Percentiles rank a stretch among this genome's conserved stretches.
Evolutionary conservation across 257 asterid species (phyloP).

Genomic region (Petunia axillaris): DNA sequence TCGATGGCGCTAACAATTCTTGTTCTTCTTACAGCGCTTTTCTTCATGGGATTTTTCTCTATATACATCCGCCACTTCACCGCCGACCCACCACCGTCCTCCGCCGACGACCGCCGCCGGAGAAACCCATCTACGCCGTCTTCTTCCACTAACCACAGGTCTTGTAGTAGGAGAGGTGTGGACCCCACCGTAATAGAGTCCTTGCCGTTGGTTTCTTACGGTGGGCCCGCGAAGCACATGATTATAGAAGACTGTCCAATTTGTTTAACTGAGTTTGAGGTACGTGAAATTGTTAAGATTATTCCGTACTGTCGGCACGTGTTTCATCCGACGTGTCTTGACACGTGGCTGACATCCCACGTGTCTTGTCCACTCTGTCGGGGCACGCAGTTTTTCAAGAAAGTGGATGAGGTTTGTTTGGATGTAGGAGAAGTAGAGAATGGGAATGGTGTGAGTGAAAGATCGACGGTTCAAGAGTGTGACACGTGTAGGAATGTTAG

Average conservation of each 20-base stretch:
- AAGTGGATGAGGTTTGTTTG: conserved; percentile 52
- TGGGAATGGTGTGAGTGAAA: conserved; percentile 19
- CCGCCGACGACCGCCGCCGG: conserved; percentile 23
- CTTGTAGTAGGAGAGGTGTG: conserved; percentile 37
- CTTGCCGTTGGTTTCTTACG: conserved; percentile 57
- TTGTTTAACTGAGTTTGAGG: conserved; percentile 67
- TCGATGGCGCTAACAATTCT: conserved; percentile 62
- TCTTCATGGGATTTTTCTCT: conserved; percentile 71
- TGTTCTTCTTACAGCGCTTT: conserved; percentile 60
- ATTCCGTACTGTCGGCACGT: conserved; percentile 80
- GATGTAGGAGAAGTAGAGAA: conserved; percentile 37
- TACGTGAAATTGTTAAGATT: conserved; percentile 54
- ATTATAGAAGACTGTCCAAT: conserved; percentile 61
- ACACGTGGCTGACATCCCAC: conserved; percentile 81
- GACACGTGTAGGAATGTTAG: conserved; percentile 39
- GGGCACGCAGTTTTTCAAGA: conserved; percentile 49
- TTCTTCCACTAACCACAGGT: neutral
- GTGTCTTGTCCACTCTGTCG: conserved; percentile 87
- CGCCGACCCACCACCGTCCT: neutral
- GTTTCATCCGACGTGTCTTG: conserved; percentile 73
- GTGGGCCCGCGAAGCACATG: conserved; percentile 50
- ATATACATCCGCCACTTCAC: conserved; percentile 67
- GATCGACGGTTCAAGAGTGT: conserved; percentile 36
- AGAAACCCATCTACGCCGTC: conserved; percentile 30
- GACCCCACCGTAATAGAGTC: conserved; percentile 48